Base-by-base conservation (phyloP, 2,329 filamentous ascomycete genomes). In the Alternaria triticina region DNA sequence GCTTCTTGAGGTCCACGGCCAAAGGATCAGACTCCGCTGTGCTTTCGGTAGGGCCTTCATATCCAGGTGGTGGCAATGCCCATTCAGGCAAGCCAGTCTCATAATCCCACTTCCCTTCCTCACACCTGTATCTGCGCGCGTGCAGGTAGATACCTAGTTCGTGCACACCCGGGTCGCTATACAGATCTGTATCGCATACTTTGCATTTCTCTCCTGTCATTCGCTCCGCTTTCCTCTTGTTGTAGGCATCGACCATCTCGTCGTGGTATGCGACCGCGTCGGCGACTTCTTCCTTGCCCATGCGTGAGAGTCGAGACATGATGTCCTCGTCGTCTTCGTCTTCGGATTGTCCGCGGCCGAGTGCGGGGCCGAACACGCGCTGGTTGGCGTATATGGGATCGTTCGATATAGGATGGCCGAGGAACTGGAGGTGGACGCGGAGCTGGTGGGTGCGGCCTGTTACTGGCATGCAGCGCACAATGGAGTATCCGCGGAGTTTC, bases 371-470 rank as follows among this genome's bases (percentile, higher is more conserved):
- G 85, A 97, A 99, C 11, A 99, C 96, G 61, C 90, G 89, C 76
- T 93, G 90, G 77, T 99, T 99, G 73, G 93, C 94, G 79, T 99
- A 99, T 72, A 99, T 98, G 8, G 96, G 96, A 76, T 99, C 96
- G 79, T 99, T 99, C 68, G 93, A 90, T 71, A 99, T 98, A 2
- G 96, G 96, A 76, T 98, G 92, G 1, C 96, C 96, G 4, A 99
- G 84, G 79, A 93, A 97, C 77, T 99, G 96, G 15, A 99, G 86
- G 75, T 99, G 96, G 17, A 99, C 96, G 33, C 96, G 89, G 52
- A 99, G 87, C 79, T 99, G 96, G 76, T 99, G 96, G 12, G 96
- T 99, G 54, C 96, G 88, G 1, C 96, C 96, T 0, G 96, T 99
- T 27, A 98, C 88, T 0, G 96, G 96, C 61, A 97, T 87, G 78